Evolutionary conservation across 257 asterid genomes (phyloP).

Genomic region (Osmanthus fragrans): DNA sequence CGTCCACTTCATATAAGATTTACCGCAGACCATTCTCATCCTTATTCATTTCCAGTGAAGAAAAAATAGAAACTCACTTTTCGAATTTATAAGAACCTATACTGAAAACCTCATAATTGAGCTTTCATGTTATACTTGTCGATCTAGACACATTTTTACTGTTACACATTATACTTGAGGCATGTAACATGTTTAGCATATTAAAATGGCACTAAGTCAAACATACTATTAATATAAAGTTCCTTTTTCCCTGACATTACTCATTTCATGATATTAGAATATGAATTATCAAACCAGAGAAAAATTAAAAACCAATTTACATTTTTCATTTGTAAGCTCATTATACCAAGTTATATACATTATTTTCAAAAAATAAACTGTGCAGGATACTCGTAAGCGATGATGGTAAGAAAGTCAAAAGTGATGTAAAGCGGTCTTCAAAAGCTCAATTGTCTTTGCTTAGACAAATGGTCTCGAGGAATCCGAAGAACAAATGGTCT

Average conservation of each 20-base stretch:
- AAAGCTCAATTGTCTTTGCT: background rate
- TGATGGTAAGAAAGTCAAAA: constrained; percentile 22
- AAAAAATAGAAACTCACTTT: too few species aligned
- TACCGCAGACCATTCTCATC: too few species aligned
- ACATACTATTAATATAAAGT: too few species aligned
- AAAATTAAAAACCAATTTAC: background rate
- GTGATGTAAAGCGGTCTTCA: constrained; percentile 18
- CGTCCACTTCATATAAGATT: too few species aligned
- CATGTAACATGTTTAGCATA: too few species aligned
- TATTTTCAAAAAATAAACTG: background rate
- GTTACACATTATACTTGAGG: too few species aligned
- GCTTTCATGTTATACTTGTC: too few species aligned
- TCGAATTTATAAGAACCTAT: too few species aligned
- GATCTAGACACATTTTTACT: too few species aligned
- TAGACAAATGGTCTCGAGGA: background rate
- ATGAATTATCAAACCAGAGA: background rate
- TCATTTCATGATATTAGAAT: background rate
- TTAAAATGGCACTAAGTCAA: too few species aligned
- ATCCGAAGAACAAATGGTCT: background rate
- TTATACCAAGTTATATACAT: background rate
- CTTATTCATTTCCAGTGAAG: too few species aligned
- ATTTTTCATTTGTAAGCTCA: background rate
- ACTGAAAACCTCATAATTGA: too few species aligned
- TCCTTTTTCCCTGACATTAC: background rate
- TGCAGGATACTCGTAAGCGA: constrained; percentile 17